A percentile compares a stretch with the other conserved stretches of the same genome.
phyloP scores from a whole-genome alignment of 2,329 filamentous ascomycete species.

The Xylariaceae sp. region DNA sequence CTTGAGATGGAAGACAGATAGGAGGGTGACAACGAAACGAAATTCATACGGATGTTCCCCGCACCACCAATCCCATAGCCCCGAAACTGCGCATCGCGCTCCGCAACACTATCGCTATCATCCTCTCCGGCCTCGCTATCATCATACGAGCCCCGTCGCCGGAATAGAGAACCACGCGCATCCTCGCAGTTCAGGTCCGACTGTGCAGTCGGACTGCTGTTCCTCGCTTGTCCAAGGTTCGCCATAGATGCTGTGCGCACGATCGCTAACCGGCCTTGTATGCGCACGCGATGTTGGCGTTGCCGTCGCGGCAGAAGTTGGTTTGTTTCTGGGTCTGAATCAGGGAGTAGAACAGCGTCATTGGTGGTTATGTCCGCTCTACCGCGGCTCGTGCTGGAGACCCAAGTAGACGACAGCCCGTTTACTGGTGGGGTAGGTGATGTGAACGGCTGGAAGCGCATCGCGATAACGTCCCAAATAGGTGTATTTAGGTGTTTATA shows the following conservation, averaged over 20 bases:
- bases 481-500: neutral
- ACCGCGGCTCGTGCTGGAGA: neutral
- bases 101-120: neutral
- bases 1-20: too few relatives aligned
- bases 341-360: neutral
- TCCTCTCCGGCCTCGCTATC: neutral
- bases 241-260: conserved; percentile 16
- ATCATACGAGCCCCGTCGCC: neutral
- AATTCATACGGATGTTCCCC: neutral
- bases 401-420: neutral
- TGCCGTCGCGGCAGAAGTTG: conserved; percentile 4
- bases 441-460: conserved; percentile 8
- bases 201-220: neutral
- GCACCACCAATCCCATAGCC: neutral
- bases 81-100: neutral
- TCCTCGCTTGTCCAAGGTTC: conserved; percentile 2
- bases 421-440: neutral
- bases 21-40: neutral
- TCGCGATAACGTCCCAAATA: neutral
- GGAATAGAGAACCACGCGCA: neutral
- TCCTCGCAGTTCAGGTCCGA: neutral
- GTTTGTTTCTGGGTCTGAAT: neutral
- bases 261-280: conserved; percentile 20
- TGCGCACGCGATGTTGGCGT: conserved; percentile 15
- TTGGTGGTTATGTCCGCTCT: neutral